Conservation (phyloP, 257 asterid genomes). For the Penstemon barbatus region DNA sequence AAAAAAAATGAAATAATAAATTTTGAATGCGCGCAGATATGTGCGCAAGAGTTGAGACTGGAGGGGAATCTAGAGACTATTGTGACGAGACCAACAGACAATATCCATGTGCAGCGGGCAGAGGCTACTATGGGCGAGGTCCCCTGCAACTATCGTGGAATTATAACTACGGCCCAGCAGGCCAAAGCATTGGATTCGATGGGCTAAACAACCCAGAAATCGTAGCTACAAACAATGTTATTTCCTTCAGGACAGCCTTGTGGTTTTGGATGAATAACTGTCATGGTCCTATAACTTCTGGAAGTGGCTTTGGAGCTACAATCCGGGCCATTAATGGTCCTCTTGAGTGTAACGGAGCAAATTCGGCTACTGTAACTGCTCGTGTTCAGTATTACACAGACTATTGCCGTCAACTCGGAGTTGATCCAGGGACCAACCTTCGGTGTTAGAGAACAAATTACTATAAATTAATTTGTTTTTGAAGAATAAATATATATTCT, state of each 20-base stretch:
- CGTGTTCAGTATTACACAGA: slow-evolving; percentile 40
- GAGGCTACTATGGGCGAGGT: slow-evolving; percentile 53
- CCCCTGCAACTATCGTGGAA: slow-evolving; percentile 60
- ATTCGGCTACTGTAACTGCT: slow-evolving; percentile 27
- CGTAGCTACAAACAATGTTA: slow-evolving; percentile 36
- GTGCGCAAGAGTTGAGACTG: neutral
- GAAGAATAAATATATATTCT: neutral
- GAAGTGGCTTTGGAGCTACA: slow-evolving; percentile 52
- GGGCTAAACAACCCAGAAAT: slow-evolving; percentile 46
- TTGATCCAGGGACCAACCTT: slow-evolving; percentile 43
- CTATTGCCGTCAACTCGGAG: slow-evolving; percentile 42
- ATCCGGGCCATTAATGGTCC: slow-evolving; percentile 45
- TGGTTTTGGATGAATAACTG: slow-evolving; percentile 55
- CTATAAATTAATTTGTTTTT: too few species aligned
- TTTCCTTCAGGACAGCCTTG: slow-evolving; percentile 47
- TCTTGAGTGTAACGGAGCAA: slow-evolving; percentile 47
- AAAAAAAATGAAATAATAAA: too few species aligned
- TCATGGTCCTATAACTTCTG: slow-evolving; percentile 35
- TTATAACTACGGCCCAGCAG: slow-evolving; percentile 60
- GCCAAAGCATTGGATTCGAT: slow-evolving; percentile 40
- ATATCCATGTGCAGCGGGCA: slow-evolving; percentile 39
- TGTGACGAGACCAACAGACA: slow-evolving; percentile 34
- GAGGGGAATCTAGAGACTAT: slow-evolving; percentile 30
- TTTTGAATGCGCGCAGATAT: too few species aligned
- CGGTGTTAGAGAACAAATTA: slow-evolving; percentile 29